A percentile compares a stretch with the other conserved stretches of the same genome.
Conservation (phyloP, 2,329 filamentous ascomycete genomes). For the Clonostachys byssicola region DNA sequence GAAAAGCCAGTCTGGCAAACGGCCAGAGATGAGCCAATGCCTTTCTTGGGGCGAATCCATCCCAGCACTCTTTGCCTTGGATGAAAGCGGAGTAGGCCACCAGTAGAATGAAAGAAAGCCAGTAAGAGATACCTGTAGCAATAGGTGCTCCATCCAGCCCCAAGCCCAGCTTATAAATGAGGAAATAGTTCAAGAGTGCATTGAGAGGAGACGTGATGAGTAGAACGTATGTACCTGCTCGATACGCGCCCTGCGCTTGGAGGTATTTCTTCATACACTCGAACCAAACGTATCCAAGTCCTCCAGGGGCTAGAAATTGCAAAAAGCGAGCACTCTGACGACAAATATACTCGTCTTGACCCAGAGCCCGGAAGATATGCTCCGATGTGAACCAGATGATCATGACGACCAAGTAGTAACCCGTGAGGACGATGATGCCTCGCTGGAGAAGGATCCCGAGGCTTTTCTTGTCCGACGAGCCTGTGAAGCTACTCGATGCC, state of each 20-base stretch:
- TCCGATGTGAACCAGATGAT: constrained; percentile 73
- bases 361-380: constrained; percentile 67
- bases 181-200: constrained; percentile 73
- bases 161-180: constrained; percentile 67
- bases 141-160: constrained; percentile 77
- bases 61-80: constrained; percentile 73
- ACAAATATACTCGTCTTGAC: constrained; percentile 76
- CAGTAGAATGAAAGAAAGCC: constrained; percentile 75
- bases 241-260: constrained; percentile 86
- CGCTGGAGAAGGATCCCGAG: constrained; percentile 76
- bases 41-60: constrained; percentile 59
- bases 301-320: constrained; percentile 71
- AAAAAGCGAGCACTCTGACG: constrained; percentile 70
- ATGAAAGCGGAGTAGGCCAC: constrained; percentile 70
- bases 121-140: constrained; percentile 82
- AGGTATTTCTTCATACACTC: constrained; percentile 83
- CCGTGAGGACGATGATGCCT: constrained; percentile 65
- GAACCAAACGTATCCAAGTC: constrained; percentile 84
- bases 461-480: constrained; percentile 72
- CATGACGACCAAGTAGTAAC: constrained; percentile 70
- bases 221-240: constrained; percentile 77
- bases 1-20: constrained; percentile 69
- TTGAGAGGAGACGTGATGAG: constrained; percentile 80
- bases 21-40: constrained; percentile 64
- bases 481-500: constrained; percentile 78